These are phyloP conservation scores for Castanospermum australe DNA, from an alignment of 306 rosid species.

Conservation along the genomic window DNA sequence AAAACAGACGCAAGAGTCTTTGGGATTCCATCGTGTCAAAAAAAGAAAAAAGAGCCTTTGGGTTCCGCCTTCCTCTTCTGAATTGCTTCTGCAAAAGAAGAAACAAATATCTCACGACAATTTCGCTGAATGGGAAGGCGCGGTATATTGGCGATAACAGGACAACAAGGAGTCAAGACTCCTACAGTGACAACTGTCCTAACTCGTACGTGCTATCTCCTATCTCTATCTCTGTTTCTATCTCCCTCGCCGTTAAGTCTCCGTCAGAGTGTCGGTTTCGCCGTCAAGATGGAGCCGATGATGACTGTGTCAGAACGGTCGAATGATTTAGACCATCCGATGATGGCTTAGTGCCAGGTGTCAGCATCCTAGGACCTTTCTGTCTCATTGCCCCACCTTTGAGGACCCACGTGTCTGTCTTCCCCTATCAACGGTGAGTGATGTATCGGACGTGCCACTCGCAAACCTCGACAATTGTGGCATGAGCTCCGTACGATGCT, in stretches of 20 bases:
- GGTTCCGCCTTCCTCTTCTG: no score
- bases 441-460: neutral
- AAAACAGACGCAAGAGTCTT: no score
- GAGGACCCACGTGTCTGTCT: neutral
- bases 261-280: slow-evolving; percentile 30
- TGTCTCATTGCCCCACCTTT: neutral
- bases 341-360: slow-evolving; percentile 9
- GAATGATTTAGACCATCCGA: neutral
- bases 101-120: no score
- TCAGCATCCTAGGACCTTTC: neutral
- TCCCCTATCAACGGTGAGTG: neutral
- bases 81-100: no score
- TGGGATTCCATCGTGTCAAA: no score
- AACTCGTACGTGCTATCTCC: neutral
- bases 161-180: neutral
- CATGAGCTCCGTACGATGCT: neutral
- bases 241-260: neutral
- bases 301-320: neutral
- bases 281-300: neutral
- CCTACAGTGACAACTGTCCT: neutral
- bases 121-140: no score
- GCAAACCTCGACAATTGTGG: neutral
- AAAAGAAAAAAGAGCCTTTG: no score
- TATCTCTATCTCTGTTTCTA: no score
- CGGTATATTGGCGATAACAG: neutral